A percentile compares a stretch with the other conserved stretches of the same genome.
Evolutionary conservation across 805 yeast genomes (phyloP).

Genomic region (Candida endomychidarum): DNA sequence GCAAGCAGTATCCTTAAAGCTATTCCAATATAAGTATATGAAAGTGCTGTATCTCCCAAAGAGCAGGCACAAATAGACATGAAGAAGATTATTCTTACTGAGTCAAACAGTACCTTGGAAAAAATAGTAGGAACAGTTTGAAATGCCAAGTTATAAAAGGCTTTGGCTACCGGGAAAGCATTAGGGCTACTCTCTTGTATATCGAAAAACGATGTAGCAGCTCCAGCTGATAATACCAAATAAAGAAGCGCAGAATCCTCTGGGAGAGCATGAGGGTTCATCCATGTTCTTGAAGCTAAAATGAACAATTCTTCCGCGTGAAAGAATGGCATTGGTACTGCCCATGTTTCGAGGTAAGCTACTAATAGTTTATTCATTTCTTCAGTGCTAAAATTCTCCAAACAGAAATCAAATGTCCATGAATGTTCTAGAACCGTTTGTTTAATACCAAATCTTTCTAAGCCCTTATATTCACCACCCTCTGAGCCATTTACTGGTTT

Average conservation of each 20-base stretch:
- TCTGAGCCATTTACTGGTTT: slow-evolving; percentile 9
- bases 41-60: slow-evolving; percentile 22
- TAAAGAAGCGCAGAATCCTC: slow-evolving; percentile 17
- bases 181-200: slow-evolving; percentile 11
- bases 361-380: slow-evolving; percentile 14
- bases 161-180: slow-evolving; percentile 19
- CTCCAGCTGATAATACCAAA: slow-evolving; percentile 20
- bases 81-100: slow-evolving; percentile 18
- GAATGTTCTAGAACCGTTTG: slow-evolving; percentile 16
- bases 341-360: slow-evolving; percentile 22
- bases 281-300: slow-evolving; percentile 16
- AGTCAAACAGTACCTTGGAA: slow-evolving; percentile 18
- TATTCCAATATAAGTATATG: slow-evolving; percentile 20
- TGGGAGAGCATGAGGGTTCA: slow-evolving; percentile 5
- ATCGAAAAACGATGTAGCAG: slow-evolving; percentile 17
- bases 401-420: slow-evolving; percentile 4
- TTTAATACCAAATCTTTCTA: slow-evolving; percentile 21
- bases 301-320: slow-evolving; percentile 18
- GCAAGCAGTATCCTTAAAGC: slow-evolving; percentile 19
- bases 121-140: slow-evolving; percentile 18
- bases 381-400: slow-evolving; percentile 14
- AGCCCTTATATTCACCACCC: slow-evolving; percentile 16
- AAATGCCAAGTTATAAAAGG: slow-evolving; percentile 18
- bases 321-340: slow-evolving; percentile 19
- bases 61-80: slow-evolving; percentile 20